Evolutionary conservation across 1,284 basidiomycete genomes (phyloP).

Genomic region (Phellinidium pouzarii): DNA sequence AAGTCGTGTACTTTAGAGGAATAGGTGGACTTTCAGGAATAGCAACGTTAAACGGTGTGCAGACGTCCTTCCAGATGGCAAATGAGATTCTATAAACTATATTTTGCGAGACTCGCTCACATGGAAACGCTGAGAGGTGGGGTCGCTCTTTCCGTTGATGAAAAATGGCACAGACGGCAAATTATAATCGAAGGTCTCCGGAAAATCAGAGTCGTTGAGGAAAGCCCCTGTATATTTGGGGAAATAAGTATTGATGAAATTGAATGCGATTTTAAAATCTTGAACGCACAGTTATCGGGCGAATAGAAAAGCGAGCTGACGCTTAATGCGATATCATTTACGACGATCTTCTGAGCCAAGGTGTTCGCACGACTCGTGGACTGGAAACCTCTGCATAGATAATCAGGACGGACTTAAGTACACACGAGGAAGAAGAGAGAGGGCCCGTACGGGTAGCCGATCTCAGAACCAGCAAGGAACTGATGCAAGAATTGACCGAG

Average conservation of each 20-base stretch:
- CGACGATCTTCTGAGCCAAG: constrained; percentile 51
- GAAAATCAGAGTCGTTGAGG: constrained; percentile 44
- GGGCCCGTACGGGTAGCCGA: constrained; percentile 46
- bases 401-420: constrained; percentile 7
- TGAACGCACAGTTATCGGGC: constrained; percentile 41
- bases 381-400: constrained; percentile 41
- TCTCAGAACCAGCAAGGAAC: constrained; percentile 44
- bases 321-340: constrained; percentile 40
- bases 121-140: constrained; percentile 52
- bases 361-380: constrained; percentile 45
- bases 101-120: constrained; percentile 28
- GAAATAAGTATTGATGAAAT: background rate
- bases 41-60: constrained; percentile 33
- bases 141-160: constrained; percentile 43
- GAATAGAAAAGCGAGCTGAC: constrained; percentile 40
- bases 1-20: constrained; percentile 37
- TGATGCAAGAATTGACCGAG: constrained; percentile 54
- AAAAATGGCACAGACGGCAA: constrained; percentile 37
- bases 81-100: background rate
- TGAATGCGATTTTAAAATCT: background rate
- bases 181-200: constrained; percentile 42
- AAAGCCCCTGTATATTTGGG: constrained; percentile 42
- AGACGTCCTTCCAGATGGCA: constrained; percentile 27
- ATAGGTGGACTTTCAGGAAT: constrained; percentile 50
- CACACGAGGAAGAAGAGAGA: background rate